Conservation (phyloP, 345 rosid species). For the Aquilaria sinensis region DNA sequence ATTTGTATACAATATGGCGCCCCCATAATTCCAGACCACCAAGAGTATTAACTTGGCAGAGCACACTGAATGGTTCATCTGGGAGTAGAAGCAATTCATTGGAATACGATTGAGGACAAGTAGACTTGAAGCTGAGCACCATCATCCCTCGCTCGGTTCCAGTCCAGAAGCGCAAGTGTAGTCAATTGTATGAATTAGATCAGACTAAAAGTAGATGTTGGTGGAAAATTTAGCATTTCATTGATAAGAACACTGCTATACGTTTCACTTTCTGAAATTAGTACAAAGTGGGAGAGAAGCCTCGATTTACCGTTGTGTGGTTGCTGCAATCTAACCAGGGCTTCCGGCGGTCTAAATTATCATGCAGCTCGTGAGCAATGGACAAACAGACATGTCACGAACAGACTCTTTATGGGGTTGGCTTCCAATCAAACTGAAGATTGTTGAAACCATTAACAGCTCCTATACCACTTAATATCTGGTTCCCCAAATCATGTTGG, state of each 20-base stretch:
- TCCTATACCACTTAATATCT: constrained; percentile 62
- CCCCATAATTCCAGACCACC: no score
- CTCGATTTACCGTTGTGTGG: constrained; percentile 17
- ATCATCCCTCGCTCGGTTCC: not conserved
- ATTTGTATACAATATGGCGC: no score
- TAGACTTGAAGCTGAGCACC: no score
- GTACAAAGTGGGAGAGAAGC: constrained; percentile 39
- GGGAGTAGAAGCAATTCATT: no score
- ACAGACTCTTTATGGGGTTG: constrained; percentile 35
- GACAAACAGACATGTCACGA: constrained; percentile 4
- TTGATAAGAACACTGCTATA: constrained; percentile 44
- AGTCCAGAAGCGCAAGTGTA: not conserved
- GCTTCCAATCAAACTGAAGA: constrained; percentile 81
- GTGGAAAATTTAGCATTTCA: constrained; percentile 36
- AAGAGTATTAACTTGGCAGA: no score
- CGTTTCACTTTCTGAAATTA: constrained; percentile 40
- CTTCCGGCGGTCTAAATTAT: constrained; percentile 19
- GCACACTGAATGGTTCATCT: no score
- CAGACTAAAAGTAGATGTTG: constrained; percentile 13
- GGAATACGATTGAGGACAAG: no score
- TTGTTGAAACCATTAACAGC: constrained; percentile 69
- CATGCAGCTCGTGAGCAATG: constrained; percentile 25
- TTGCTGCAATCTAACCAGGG: constrained; percentile 20
- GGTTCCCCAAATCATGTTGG: constrained; percentile 83
- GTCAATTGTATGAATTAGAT: not conserved